Conservation (phyloP, 768 basidiomycete genomes). For the Lactarius vividus region DNA sequence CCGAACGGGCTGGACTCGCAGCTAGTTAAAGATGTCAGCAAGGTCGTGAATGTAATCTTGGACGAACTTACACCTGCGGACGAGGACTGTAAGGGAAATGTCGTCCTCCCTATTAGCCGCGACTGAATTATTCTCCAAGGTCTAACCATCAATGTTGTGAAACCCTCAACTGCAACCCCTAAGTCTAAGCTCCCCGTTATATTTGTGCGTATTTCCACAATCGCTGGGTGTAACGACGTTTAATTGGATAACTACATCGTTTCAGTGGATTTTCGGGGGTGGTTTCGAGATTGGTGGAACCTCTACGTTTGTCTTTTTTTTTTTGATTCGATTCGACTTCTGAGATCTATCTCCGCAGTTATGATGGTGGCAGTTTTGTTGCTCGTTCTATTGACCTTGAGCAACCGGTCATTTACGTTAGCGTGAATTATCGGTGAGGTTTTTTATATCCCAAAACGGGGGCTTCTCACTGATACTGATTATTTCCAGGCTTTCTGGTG, state of each 20-base stretch:
- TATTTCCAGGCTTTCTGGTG: constrained; percentile 22
- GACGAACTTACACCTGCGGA: constrained; percentile 7
- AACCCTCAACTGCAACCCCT: constrained; percentile 19
- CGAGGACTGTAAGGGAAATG: constrained; percentile 30
- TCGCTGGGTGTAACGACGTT: not conserved
- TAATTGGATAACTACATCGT: not conserved
- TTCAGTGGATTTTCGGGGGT: constrained; percentile 33
- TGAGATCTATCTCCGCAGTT: constrained; percentile 11
- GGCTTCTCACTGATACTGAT: not conserved
- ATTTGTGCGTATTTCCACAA: constrained; percentile 23
- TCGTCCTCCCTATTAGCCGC: not conserved
- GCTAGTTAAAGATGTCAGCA: not conserved
- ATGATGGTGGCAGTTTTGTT: constrained; percentile 30
- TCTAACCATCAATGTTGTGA: constrained; percentile 31
- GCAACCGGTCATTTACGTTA: constrained; percentile 32
- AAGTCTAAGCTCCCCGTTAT: constrained; percentile 29
- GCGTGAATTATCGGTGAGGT: constrained; percentile 32
- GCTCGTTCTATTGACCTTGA: constrained; percentile 29
- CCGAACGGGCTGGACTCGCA: constrained; percentile 9
- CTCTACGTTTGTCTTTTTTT: constrained; percentile 10
- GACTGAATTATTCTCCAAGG: constrained; percentile 21
- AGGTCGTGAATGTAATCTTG: constrained; percentile 2
- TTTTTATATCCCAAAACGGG: not conserved
- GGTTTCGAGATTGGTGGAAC: constrained; percentile 21
- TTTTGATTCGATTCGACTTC: not conserved